Evolutionary conservation across 345 rosid species (phyloP).

Genomic region (Moricandia moricandioides): DNA sequence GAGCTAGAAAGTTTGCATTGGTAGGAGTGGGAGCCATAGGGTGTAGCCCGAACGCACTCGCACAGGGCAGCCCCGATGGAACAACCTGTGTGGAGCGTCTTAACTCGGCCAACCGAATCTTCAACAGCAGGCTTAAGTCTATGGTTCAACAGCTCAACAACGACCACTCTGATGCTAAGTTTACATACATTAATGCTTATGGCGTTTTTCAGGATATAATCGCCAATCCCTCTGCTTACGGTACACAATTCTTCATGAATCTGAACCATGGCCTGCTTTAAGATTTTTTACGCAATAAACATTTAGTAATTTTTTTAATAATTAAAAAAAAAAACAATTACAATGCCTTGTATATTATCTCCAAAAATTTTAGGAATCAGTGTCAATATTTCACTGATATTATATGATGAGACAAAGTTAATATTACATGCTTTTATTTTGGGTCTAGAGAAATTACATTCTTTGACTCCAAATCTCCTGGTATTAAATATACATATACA

Average conservation of each 20-base stretch:
- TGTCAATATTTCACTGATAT: too few species aligned
- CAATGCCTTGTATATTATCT: too few species aligned
- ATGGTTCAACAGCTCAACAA: conserved; percentile 66
- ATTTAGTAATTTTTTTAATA: too few species aligned
- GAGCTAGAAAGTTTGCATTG: conserved; percentile 81
- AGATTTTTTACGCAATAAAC: too few species aligned
- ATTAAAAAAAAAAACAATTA: too few species aligned
- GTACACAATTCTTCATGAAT: conserved; percentile 17
- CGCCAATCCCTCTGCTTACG: conserved; percentile 49
- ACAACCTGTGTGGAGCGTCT: conserved; percentile 57
- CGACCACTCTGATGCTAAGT: conserved; percentile 50
- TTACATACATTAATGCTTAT: conserved; percentile 63
- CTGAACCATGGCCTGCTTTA: not conserved
- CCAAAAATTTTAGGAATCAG: too few species aligned
- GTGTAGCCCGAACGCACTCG: conserved; percentile 78
- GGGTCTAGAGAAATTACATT: too few species aligned
- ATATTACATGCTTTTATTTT: too few species aligned
- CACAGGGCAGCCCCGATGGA: conserved; percentile 63
- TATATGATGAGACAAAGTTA: too few species aligned
- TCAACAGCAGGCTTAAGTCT: conserved; percentile 63
- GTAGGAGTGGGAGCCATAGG: conserved; percentile 82
- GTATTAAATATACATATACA: too few species aligned
- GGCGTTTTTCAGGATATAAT: conserved; percentile 70
- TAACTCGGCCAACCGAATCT: conserved; percentile 64
- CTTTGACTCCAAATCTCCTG: too few species aligned